Percentiles rank a stretch among this genome's conserved stretches.
Evolutionary conservation across 805 yeast genomes (phyloP).

Genomic region (Hermanozyma aechmeae): DNA sequence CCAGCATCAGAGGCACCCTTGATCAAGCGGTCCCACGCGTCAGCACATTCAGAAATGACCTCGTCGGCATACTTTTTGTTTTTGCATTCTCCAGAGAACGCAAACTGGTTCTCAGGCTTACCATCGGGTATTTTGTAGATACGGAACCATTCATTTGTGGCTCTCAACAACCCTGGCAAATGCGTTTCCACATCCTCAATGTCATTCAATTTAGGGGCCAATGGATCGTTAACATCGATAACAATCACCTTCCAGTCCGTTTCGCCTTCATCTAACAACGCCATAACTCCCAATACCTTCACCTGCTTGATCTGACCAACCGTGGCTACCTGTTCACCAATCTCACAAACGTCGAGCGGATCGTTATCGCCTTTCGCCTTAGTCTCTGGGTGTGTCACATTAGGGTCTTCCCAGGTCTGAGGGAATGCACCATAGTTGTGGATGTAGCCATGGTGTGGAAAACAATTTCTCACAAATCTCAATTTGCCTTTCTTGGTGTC

Average conservation of each 20-base stretch:
- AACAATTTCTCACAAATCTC: conserved; percentile 68
- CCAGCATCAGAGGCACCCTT: conserved; percentile 28
- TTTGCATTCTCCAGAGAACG: conserved; percentile 60
- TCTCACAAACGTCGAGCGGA: conserved; percentile 41
- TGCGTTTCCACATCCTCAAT: conserved; percentile 57
- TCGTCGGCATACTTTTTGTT: conserved; percentile 34
- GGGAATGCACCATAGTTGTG: conserved; percentile 87
- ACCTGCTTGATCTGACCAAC: conserved; percentile 45
- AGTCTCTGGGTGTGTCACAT: conserved; percentile 34
- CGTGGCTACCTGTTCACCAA: conserved; percentile 36
- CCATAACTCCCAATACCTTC: conserved; percentile 71
- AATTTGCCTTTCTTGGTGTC: conserved; percentile 69
- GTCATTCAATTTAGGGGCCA: conserved; percentile 50
- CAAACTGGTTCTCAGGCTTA: conserved; percentile 66
- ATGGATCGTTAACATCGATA: conserved; percentile 58
- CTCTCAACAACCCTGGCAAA: conserved; percentile 64
- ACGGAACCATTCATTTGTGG: conserved; percentile 73
- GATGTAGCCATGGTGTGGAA: conserved; percentile 78
- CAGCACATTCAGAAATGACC: conserved; percentile 29
- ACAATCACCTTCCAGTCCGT: conserved; percentile 84
- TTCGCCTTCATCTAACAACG: conserved; percentile 87
- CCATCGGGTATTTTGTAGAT: conserved; percentile 79
- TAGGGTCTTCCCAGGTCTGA: conserved; percentile 98
- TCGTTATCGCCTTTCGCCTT: conserved; percentile 41
- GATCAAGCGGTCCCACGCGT: conserved; percentile 60